Conservation (phyloP, 176 grass and related monocot genomes). For the barley (Hordeum vulgare) region DNA sequence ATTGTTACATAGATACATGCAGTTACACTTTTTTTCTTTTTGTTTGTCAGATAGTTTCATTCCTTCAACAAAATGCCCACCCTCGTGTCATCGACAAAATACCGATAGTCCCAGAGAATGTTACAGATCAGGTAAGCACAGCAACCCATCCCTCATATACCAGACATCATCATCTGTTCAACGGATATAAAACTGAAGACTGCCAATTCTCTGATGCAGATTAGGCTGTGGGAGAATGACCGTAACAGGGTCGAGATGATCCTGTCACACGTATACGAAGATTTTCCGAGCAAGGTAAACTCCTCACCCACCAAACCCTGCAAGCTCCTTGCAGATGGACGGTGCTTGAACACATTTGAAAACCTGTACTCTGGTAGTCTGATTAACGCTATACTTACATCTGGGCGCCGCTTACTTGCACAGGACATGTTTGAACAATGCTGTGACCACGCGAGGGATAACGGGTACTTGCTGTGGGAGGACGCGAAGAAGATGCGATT, state of each 20-base stretch:
- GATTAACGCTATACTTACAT: neutral
- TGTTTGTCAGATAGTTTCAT: constrained; percentile 70
- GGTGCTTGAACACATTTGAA: too few species aligned
- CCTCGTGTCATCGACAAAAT: constrained; percentile 74
- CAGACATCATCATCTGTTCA: neutral
- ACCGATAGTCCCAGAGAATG: constrained; percentile 69
- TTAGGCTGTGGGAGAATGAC: constrained; percentile 86
- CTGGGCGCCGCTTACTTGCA: neutral
- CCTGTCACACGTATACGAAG: constrained; percentile 70
- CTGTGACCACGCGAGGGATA: constrained; percentile 72
- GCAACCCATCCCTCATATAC: neutral
- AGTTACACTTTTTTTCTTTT: neutral
- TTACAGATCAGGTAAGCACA: constrained; percentile 66
- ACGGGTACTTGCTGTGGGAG: constrained; percentile 61
- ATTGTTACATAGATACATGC: neutral
- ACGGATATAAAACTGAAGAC: neutral
- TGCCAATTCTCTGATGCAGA: constrained; percentile 38
- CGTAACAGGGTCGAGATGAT: constrained; percentile 75
- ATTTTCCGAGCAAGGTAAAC: constrained; percentile 88
- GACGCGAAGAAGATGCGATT: constrained; percentile 67
- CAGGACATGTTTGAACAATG: constrained; percentile 86
- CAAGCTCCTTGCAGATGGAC: too few species aligned
- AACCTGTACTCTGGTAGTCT: neutral
- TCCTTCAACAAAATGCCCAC: constrained; percentile 88
- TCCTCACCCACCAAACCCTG: neutral